Conservation (phyloP, 169 alveolate species). For the Cryptosporidium canis region DNA sequence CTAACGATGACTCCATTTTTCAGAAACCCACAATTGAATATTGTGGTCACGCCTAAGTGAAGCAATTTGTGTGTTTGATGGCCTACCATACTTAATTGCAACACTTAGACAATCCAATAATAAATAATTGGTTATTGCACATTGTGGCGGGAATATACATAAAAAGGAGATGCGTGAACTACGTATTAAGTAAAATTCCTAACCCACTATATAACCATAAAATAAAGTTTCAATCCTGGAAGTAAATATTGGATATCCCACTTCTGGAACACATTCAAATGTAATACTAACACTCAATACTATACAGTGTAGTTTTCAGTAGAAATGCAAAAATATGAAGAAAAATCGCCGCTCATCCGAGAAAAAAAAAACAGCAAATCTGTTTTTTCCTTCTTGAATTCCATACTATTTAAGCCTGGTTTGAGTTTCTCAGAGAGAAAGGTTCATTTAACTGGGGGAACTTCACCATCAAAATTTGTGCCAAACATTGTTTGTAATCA, state of each 20-base stretch:
- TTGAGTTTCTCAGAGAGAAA: conserved; percentile 21
- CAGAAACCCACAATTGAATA: neutral
- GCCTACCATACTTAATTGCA: neutral
- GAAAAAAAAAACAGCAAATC: neutral
- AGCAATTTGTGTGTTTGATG: neutral
- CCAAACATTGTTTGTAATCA: conserved; percentile 87
- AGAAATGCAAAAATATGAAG: conserved; percentile 41
- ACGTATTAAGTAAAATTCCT: neutral
- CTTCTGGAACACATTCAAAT: neutral
- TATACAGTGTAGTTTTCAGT: too few relatives aligned
- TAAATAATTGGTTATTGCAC: neutral
- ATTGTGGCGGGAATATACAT: neutral
- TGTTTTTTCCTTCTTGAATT: neutral
- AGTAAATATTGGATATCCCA: neutral
- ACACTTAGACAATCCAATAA: neutral
- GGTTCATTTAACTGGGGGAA: conserved; percentile 26
- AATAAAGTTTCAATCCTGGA: neutral
- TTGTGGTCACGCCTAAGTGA: neutral
- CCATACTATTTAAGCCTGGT: neutral
- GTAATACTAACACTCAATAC: too few relatives aligned
- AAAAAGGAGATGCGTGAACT: neutral
- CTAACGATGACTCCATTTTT: neutral
- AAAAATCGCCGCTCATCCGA: conserved; percentile 32
- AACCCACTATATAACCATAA: neutral
- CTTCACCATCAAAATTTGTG: conserved; percentile 65